These are phyloP conservation scores for Boeremia exigua DNA, from an alignment of 2,329 filamentous ascomycete species.

Conservation along the genomic window DNA sequence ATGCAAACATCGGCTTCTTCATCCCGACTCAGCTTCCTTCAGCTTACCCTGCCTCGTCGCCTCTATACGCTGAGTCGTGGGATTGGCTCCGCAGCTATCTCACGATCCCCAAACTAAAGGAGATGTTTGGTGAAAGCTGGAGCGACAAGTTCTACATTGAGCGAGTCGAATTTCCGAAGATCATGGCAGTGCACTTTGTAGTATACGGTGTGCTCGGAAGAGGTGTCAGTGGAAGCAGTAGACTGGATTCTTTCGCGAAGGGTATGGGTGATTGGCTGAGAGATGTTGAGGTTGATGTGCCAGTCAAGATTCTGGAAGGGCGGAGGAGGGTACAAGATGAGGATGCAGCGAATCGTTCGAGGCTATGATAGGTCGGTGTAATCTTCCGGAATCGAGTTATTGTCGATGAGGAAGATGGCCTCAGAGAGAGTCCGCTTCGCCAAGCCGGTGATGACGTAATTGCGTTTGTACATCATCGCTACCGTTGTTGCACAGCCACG, in stretches of 20 bases:
- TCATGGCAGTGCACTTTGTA: conserved; percentile 46
- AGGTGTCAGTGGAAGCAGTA: conserved; percentile 55
- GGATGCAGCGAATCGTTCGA: not conserved
- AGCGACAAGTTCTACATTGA: conserved; percentile 30
- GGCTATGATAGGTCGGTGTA: not conserved
- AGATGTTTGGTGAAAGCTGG: conserved; percentile 39
- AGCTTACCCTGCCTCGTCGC: conserved; percentile 26
- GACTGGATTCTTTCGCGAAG: conserved; percentile 60
- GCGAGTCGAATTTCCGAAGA: conserved; percentile 41
- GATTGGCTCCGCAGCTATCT: conserved; percentile 42
- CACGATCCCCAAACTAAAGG: conserved; percentile 33
- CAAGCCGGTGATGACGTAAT: conserved; percentile 11
- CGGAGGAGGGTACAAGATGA: conserved; percentile 6
- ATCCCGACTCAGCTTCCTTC: conserved; percentile 41
- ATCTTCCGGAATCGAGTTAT: too few relatives aligned
- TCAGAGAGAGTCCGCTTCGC: not conserved
- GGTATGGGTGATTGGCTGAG: conserved; percentile 60
- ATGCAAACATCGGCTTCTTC: conserved; percentile 48
- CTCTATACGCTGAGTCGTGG: conserved; percentile 36
- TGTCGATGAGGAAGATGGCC: not conserved
- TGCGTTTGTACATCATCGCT: not conserved
- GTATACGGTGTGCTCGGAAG: conserved; percentile 47
- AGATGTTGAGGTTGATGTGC: conserved; percentile 53
- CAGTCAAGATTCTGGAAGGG: conserved; percentile 38
- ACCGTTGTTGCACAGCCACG: conserved; percentile 5